Percentiles rank a stretch among this genome's conserved stretches.
phyloP scores from a whole-genome alignment of 2,329 filamentous ascomycete genomes.

The Arthrinium phaeospermum region DNA sequence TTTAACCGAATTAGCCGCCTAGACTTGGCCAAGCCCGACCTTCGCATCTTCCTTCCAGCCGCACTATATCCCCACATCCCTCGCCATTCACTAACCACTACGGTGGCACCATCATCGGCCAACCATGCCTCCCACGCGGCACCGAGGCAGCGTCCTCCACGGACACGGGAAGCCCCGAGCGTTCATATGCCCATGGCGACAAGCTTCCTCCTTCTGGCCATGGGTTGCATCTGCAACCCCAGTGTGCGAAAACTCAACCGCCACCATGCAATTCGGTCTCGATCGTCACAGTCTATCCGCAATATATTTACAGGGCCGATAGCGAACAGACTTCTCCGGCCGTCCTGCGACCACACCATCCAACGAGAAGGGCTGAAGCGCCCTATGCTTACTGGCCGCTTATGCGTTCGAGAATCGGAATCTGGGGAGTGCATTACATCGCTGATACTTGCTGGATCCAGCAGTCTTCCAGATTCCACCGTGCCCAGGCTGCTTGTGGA shows the following conservation, averaged over 20 bases:
- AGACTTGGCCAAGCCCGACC: not conserved
- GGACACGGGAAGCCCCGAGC: constrained; percentile 8
- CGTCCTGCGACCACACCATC: not conserved
- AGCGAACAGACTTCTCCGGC: not conserved
- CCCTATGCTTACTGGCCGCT: constrained; percentile 1
- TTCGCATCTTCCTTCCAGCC: constrained; percentile 11
- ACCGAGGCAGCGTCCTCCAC: not conserved
- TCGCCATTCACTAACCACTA: not conserved
- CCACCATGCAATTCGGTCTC: constrained; percentile 1
- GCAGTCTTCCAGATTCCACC: constrained; percentile 13
- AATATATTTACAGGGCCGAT: constrained; percentile 12
- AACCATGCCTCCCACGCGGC: constrained; percentile 6
- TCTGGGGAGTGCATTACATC: constrained; percentile 5
- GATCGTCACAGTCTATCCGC: constrained; percentile 1
- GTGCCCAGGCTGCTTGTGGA: not conserved
- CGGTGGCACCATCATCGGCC: constrained; percentile 2
- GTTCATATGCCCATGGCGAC: not conserved
- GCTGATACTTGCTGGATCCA: constrained; percentile 9
- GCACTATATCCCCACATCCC: constrained; percentile 3
- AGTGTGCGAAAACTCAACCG: constrained; percentile 1
- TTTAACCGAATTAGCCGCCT: constrained; percentile 20
- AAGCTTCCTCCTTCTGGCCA: constrained; percentile 1
- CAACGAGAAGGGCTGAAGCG: constrained; percentile 1
- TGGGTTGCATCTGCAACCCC: constrained; percentile 6
- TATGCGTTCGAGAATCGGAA: constrained; percentile 7